phyloP scores from a whole-genome alignment of 768 basidiomycete species.

The Lactifluus rugatus region DNA sequence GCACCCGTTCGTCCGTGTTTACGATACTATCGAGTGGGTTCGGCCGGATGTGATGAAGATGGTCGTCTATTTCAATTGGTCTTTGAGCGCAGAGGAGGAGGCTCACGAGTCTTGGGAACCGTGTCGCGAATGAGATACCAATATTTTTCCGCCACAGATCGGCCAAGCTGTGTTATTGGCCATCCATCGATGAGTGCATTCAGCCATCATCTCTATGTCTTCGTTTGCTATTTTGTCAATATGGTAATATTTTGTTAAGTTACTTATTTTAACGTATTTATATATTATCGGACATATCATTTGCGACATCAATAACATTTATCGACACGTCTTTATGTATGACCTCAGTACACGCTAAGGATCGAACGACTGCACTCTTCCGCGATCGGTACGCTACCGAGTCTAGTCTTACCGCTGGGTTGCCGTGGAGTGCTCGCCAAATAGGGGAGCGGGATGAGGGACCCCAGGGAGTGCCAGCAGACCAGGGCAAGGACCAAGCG shows the following conservation, averaged over 20 bases:
- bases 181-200: too few relatives aligned
- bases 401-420: slow-evolving; percentile 1
- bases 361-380: neutral
- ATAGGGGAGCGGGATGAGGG: too few relatives aligned
- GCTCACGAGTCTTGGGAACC: slow-evolving; percentile 4
- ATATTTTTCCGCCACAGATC: too few relatives aligned
- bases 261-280: neutral
- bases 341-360: neutral
- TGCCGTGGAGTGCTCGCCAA: slow-evolving; percentile 4
- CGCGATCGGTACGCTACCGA: neutral
- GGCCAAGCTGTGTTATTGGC: neutral
- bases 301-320: too few relatives aligned
- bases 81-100: slow-evolving; percentile 1
- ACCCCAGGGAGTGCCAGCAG: too few relatives aligned
- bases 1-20: neutral
- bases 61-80: slow-evolving; percentile 1
- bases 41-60: slow-evolving; percentile 7
- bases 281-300: too few relatives aligned
- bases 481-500: too few relatives aligned
- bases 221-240: too few relatives aligned
- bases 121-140: neutral
- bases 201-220: too few relatives aligned
- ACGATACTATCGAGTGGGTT: slow-evolving; percentile 7
- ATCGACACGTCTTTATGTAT: too few relatives aligned
- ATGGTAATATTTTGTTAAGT: too few relatives aligned